Conservation (phyloP, 2,329 filamentous ascomycete genomes). For the Trichoderma guizhouense region DNA sequence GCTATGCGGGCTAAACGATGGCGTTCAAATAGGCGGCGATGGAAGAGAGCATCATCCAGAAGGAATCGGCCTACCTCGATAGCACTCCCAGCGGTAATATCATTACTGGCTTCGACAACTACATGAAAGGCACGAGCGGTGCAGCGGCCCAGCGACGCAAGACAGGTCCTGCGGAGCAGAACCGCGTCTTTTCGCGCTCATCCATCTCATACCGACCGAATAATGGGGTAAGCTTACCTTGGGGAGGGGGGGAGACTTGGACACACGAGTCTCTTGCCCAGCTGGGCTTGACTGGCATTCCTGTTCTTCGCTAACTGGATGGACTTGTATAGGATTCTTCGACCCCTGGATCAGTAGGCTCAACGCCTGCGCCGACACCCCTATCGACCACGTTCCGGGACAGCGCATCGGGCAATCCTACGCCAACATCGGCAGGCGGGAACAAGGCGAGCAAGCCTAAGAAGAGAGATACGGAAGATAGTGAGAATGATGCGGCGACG, state of each 20-base stretch:
- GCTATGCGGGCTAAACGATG: background rate
- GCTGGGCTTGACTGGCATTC: background rate
- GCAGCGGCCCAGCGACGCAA: conserved; percentile 61
- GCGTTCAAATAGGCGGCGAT: conserved; percentile 32
- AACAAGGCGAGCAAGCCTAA: conserved; percentile 50
- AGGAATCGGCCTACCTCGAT: conserved; percentile 86
- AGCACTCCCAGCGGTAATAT: conserved; percentile 90
- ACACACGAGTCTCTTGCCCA: background rate
- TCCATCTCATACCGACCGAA: conserved; percentile 59
- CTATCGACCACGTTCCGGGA: conserved; percentile 53
- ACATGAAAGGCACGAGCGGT: conserved; percentile 83
- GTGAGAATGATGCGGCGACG: conserved; percentile 54
- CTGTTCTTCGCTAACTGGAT: background rate
- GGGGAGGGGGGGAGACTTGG: background rate
- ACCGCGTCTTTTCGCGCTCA: conserved; percentile 68
- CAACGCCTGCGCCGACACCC: conserved; percentile 48
- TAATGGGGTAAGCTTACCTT: conserved; percentile 30
- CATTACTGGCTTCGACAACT: conserved; percentile 95
- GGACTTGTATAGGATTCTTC: conserved; percentile 36
- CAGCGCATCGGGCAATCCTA: conserved; percentile 49
- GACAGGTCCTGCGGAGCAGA: conserved; percentile 62
- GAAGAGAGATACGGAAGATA: conserved; percentile 55
- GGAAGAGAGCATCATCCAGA: conserved; percentile 80
- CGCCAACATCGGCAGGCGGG: conserved; percentile 52
- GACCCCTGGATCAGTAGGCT: conserved; percentile 42